These are phyloP conservation scores for Ustilago bromivora DNA, from an alignment of 1,284 basidiomycete genomes.

Conservation along the genomic window DNA sequence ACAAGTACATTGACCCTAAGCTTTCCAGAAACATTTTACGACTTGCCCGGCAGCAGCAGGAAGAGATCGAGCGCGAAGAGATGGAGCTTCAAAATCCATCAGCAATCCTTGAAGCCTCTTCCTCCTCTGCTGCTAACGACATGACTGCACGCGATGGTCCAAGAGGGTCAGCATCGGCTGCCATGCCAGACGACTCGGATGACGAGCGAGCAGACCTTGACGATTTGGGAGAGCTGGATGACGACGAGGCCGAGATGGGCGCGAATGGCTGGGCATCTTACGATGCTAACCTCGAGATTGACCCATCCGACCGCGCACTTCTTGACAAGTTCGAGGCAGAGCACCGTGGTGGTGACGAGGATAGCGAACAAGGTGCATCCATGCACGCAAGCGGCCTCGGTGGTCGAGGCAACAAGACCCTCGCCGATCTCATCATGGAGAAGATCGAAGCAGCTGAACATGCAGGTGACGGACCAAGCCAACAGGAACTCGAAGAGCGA, in stretches of 20 bases:
- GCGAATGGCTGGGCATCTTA: constrained; percentile 55
- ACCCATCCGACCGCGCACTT: constrained; percentile 64
- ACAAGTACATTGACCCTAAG: constrained; percentile 72
- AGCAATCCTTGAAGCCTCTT: constrained; percentile 2
- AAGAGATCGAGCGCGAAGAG: constrained; percentile 75
- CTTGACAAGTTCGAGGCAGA: constrained; percentile 62
- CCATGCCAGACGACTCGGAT: constrained; percentile 72
- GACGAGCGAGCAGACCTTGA: constrained; percentile 61
- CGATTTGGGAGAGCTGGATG: constrained; percentile 55
- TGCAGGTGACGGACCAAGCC: constrained; percentile 31
- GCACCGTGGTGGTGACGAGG: constrained; percentile 38
- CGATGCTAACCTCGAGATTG: constrained; percentile 65
- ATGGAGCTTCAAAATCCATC: constrained; percentile 48
- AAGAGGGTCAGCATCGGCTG: constrained; percentile 33
- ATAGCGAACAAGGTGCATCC: constrained; percentile 34
- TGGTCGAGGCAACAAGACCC: constrained; percentile 64
- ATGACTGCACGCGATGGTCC: constrained; percentile 66
- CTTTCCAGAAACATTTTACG: constrained; percentile 90
- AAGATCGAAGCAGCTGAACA: constrained; percentile 78
- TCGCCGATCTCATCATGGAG: constrained; percentile 95
- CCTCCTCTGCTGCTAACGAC: constrained; percentile 58
- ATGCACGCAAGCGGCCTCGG: constrained; percentile 22
- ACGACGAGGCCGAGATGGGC: constrained; percentile 63
- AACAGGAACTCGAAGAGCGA: constrained; percentile 38
- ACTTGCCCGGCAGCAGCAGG: constrained; percentile 91